A percentile compares a stretch with the other conserved stretches of the same genome.
These are phyloP conservation scores for Triticum urartu DNA, from an alignment of 176 grass and related monocot genomes.

Conservation along the genomic window DNA sequence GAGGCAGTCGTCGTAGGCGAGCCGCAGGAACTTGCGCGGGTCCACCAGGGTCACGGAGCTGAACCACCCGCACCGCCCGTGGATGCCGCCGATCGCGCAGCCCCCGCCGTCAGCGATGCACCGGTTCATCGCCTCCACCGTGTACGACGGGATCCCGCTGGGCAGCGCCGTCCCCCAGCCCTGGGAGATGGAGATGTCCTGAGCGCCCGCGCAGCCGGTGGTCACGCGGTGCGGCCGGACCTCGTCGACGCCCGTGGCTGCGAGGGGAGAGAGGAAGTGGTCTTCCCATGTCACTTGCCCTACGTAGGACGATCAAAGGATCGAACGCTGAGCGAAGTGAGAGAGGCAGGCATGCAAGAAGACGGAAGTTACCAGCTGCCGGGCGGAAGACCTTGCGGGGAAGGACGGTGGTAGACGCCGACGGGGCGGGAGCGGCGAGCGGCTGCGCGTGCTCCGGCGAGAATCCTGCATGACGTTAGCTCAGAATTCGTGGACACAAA, in stretches of 20 bases:
- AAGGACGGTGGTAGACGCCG: not conserved
- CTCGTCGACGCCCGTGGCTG: not conserved
- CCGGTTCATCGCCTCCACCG: slow-evolving; percentile 75
- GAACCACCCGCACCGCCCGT: slow-evolving; percentile 92
- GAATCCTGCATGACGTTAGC: slow-evolving; percentile 26
- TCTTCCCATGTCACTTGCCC: not conserved
- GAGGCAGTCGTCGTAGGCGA: slow-evolving; percentile 74
- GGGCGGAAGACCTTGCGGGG: slow-evolving; percentile 40
- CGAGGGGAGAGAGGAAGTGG: no score
- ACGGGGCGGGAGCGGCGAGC: not conserved
- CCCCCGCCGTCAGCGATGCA: slow-evolving; percentile 24
- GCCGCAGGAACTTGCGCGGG: slow-evolving; percentile 68
- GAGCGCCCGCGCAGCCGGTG: slow-evolving; percentile 38
- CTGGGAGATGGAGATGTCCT: slow-evolving; percentile 52
- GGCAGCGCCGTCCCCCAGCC: not conserved
- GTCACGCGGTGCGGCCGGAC: slow-evolving; percentile 9
- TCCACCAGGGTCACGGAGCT: slow-evolving; percentile 79
- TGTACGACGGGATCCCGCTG: slow-evolving; percentile 57
- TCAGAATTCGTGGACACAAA: not conserved
- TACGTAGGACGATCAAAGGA: not conserved
- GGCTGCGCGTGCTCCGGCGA: not conserved
- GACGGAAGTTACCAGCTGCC: slow-evolving; percentile 15
- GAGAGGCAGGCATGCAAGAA: no score
- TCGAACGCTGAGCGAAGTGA: no score
- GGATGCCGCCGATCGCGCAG: slow-evolving; percentile 61